Evolutionary conservation across 2,329 filamentous ascomycete species (phyloP), one percentile per base, ranked within the genome.

Genomic region (Microcyclospora tardicrescens): DNA sequence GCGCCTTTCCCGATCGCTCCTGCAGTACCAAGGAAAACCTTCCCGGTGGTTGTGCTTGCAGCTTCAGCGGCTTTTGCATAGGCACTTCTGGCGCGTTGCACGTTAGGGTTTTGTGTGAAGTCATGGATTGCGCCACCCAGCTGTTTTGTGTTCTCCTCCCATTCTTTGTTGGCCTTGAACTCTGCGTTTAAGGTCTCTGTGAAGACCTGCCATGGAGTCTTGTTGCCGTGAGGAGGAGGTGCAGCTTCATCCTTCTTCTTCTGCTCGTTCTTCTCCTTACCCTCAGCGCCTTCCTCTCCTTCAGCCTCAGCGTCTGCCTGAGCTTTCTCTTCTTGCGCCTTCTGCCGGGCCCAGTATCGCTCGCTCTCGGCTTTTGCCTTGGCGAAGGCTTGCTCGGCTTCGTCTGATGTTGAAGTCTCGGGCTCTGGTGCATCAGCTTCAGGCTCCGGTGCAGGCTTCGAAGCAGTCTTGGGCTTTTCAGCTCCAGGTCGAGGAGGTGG

Each of bases 171-270:
- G 37, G 85, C 83, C 62, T 95, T 86, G 66, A 98, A 93, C 64
- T 98, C 91, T 41, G 72, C 73, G 61, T 84, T 77, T 64, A 98
- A 76, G n/a, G 91, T 98, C 58, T 98, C 91, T 56, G 84, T 84
- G 67, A 98, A 98, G 27, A 98, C 91, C 61, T 96, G 85, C 87
- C 91, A 96, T 38, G 91, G 91, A 2, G 89, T 91, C 71, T 98
- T 98, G 67, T 94, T 86, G 44, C 91, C 91, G 57, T 98, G 91
- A 14, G 87, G 89, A n/a, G 91, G 89, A 11, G 87, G 89, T 15
- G 89, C 84, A 10, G 87, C 80, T 19, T 75, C 62, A 29, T 68
- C 65, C 44, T 85, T 76, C 52, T 84, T 75, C 57, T 78, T 72
- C 58, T 56, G 40, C 47, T 60, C 49, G 46, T 76, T 66, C 38